Conservation (phyloP, 2,329 filamentous ascomycete genomes). For the Pleomassaria siparia region DNA sequence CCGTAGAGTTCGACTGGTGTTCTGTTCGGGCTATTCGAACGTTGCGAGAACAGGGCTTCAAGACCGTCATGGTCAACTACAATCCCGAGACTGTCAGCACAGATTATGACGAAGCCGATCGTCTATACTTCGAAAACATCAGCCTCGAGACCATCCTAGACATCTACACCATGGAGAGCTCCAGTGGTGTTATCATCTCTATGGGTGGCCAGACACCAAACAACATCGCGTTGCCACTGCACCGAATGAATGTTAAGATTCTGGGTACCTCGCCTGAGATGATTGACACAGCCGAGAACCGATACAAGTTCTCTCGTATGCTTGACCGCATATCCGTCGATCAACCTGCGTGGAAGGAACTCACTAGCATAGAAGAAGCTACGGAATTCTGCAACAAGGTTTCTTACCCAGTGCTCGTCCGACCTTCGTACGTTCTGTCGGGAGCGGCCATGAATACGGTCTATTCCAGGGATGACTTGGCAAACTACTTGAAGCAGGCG, state of each 20-base stretch:
- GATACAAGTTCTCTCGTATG: slow-evolving; percentile 99
- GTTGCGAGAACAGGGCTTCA: slow-evolving; percentile 77
- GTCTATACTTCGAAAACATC: slow-evolving; percentile 95
- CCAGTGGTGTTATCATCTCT: slow-evolving; percentile 83
- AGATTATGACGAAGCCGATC: slow-evolving; percentile 93
- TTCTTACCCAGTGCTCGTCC: slow-evolving; percentile 88
- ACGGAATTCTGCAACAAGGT: slow-evolving; percentile 84
- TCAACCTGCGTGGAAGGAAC: slow-evolving; percentile 96
- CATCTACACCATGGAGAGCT: slow-evolving; percentile 85
- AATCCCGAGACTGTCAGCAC: slow-evolving; percentile 85
- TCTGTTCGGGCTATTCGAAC: slow-evolving; percentile 93
- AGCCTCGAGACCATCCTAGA: slow-evolving; percentile 87
- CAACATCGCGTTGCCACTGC: slow-evolving; percentile 90
- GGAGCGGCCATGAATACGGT: slow-evolving; percentile 99
- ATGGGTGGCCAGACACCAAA: slow-evolving; percentile 98
- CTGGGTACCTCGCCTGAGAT: slow-evolving; percentile 96
- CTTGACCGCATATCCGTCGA: slow-evolving; percentile 92
- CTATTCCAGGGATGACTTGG: slow-evolving; percentile 91
- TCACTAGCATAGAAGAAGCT: slow-evolving; percentile 92
- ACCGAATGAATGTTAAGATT: slow-evolving; percentile 87
- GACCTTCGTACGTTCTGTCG: slow-evolving; percentile 94
- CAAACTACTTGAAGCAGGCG: slow-evolving; percentile 85
- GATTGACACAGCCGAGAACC: slow-evolving; percentile 97
- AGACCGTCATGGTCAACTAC: slow-evolving; percentile 90
- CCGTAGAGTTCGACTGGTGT: slow-evolving; percentile 99